Evolutionary conservation across 2,329 filamentous ascomycete genomes (phyloP).

Genomic region (Calycina herbarum): DNA sequence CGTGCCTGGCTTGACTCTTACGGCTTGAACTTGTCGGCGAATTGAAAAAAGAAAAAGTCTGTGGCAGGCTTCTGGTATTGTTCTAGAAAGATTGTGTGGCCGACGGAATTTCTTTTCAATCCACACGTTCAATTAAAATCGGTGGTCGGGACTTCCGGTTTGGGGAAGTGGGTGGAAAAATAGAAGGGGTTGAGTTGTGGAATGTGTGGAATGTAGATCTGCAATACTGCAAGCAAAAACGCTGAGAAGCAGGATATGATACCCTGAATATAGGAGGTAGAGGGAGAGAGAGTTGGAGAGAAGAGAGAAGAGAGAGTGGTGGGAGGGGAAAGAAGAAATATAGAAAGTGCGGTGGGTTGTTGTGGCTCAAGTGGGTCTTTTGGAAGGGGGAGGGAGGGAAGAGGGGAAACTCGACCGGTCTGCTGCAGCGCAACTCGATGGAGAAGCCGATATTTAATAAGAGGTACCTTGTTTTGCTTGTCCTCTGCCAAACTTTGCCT

Average conservation of each 20-base stretch:
- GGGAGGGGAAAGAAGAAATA: not conserved
- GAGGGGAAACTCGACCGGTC: not conserved
- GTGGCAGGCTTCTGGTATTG: constrained; percentile 11
- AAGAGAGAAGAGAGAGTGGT: not conserved
- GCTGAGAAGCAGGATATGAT: not conserved
- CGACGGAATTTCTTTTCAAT: constrained; percentile 7
- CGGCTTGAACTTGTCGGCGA: constrained; percentile 20
- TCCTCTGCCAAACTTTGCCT: not conserved
- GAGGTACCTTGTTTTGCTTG: not conserved
- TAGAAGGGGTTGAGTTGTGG: not conserved
- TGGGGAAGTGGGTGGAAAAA: not conserved
- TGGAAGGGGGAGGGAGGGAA: too few relatives aligned
- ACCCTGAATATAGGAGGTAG: not conserved
- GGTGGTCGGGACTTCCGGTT: not conserved
- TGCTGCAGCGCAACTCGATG: not conserved
- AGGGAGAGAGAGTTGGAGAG: too few relatives aligned
- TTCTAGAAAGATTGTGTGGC: not conserved
- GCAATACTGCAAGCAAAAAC: not conserved
- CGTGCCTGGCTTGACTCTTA: constrained; percentile 26
- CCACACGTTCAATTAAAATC: not conserved
- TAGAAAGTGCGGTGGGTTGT: constrained; percentile 6
- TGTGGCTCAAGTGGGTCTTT: not conserved
- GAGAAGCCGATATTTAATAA: not conserved
- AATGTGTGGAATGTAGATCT: constrained; percentile 9
- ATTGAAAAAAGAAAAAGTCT: not conserved